Evolutionary conservation across 2,329 filamentous ascomycete species (phyloP), one percentile per base, ranked within the genome.

Genomic region (Pseudonectria buxi): DNA sequence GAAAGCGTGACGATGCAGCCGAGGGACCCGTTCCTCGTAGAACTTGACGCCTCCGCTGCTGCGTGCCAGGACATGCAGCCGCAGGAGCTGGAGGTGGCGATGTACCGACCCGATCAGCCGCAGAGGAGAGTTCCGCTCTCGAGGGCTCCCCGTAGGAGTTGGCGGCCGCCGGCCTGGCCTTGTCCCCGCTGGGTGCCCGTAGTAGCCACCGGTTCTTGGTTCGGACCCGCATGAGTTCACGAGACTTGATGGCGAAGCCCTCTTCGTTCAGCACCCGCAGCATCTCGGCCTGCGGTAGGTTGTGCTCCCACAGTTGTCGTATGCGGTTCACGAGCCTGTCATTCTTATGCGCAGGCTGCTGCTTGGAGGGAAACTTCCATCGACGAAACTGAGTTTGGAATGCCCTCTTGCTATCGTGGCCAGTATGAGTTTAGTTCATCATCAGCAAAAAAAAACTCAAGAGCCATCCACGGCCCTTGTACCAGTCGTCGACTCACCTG

Each of bases 361-460:
- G 78, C 56, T 86, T 86, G 39, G 72, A 76, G 11, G 85, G 84
- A 48, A 92, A 90, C 7, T 77, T 74, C 86, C 86, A 92, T 56
- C 77, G 71, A 53, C 79, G 82, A 61, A 88, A 86, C 48, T 87
- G 82, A 4, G 72, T 78, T 58, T 87, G 83, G 43, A 82, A 86
- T 28, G 81, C 80, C 41, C 84, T 79, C 65, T 86, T 86, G 58
- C 84, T 85, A 59, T 36, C 28, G 42, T 30, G 33, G 14, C 36
- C 5, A 14, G 35, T 39, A 41, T 53, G 40, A 50, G 44, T 45
- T 13, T 32, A 33, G 10, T 14, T n/a, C 24, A 24, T 28, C 12
- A 14, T 14, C 26, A 11, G 24, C 15, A 10, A 13, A 10, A n/a
- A 18, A 22, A 2, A 10, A 14, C 7, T 7, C 9, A 24, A 16